Evolutionary conservation across 1,284 basidiomycete genomes (phyloP).

Genomic region (Trametes polyzona): DNA sequence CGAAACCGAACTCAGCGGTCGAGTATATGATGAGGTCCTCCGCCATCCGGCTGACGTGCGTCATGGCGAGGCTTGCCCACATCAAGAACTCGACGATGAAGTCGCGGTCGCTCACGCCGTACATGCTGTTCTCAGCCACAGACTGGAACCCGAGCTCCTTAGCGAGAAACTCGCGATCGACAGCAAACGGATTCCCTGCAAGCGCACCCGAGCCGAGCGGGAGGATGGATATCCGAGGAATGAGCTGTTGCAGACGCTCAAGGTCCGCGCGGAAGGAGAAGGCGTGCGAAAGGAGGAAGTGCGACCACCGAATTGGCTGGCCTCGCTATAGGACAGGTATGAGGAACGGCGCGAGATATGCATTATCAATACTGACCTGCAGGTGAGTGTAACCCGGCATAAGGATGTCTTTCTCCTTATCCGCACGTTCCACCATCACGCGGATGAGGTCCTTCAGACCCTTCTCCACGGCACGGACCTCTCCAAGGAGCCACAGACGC

Average conservation of each 20-base stretch:
- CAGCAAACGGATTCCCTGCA: constrained; percentile 93
- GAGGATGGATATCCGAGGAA: constrained; percentile 88
- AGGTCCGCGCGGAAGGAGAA: constrained; percentile 91
- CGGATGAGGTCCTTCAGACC: constrained; percentile 80
- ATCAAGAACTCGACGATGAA: constrained; percentile 97
- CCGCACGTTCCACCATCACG: constrained; percentile 90
- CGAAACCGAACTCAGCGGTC: constrained; percentile 95
- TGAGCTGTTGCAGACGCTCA: constrained; percentile 82
- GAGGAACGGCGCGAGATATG: constrained; percentile 1
- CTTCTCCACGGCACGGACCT: constrained; percentile 74
- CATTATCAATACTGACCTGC: constrained; percentile 58
- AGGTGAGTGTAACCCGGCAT: constrained; percentile 98
- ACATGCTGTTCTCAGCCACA: constrained; percentile 91
- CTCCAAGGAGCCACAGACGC: constrained; percentile 92
- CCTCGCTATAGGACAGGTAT: constrained; percentile 66
- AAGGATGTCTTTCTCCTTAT: constrained; percentile 89
- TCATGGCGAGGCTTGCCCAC: constrained; percentile 93
- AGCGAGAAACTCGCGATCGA: constrained; percentile 89
- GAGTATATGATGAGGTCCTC: constrained; percentile 98
- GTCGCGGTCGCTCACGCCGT: constrained; percentile 95
- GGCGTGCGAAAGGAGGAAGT: constrained; percentile 93
- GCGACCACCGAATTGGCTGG: constrained; percentile 98
- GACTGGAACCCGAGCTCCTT: constrained; percentile 84
- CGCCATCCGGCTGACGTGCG: constrained; percentile 92
- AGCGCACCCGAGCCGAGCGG: constrained; percentile 95